phyloP scores from a whole-genome alignment of 2,329 filamentous ascomycete species.

The Pseudogymnoascus sp. region DNA sequence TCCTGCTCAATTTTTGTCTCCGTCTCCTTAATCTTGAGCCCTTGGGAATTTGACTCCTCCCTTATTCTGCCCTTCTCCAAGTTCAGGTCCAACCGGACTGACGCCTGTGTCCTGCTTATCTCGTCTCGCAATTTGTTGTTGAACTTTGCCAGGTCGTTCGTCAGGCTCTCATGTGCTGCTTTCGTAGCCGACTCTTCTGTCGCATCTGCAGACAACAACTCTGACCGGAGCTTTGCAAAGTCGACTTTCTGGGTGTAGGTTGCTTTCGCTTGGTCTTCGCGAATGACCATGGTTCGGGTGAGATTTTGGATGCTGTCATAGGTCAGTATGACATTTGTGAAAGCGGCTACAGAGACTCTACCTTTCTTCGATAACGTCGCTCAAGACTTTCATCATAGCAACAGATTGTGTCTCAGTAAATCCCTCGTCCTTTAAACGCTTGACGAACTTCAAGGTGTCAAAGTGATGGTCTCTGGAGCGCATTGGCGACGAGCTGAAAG shows the following conservation, averaged over 20 bases:
- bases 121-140: slow-evolving; percentile 86
- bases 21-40: slow-evolving; percentile 97
- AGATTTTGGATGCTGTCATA: slow-evolving; percentile 77
- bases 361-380: slow-evolving; percentile 96
- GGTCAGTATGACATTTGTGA: slow-evolving; percentile 7
- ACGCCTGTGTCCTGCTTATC: slow-evolving; percentile 88
- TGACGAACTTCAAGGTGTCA: slow-evolving; percentile 95
- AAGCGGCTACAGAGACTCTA: slow-evolving; percentile 26
- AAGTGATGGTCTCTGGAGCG: slow-evolving; percentile 81
- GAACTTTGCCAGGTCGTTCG: slow-evolving; percentile 90
- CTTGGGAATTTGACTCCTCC: slow-evolving; percentile 92
- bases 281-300: slow-evolving; percentile 93
- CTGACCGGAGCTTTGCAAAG: slow-evolving; percentile 92
- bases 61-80: slow-evolving; percentile 93
- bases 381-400: slow-evolving; percentile 97
- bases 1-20: slow-evolving; percentile 98
- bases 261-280: slow-evolving; percentile 81
- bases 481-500: slow-evolving; percentile 61
- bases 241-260: slow-evolving; percentile 87
- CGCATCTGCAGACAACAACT: slow-evolving; percentile 84
- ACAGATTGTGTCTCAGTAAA: slow-evolving; percentile 93
- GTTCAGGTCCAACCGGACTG: slow-evolving; percentile 85
- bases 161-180: slow-evolving; percentile 81
- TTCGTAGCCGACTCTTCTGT: slow-evolving; percentile 85
- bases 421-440: slow-evolving; percentile 79